Evolutionary conservation across 345 rosid genomes (phyloP).

Genomic region (Excoecaria agallocha): DNA sequence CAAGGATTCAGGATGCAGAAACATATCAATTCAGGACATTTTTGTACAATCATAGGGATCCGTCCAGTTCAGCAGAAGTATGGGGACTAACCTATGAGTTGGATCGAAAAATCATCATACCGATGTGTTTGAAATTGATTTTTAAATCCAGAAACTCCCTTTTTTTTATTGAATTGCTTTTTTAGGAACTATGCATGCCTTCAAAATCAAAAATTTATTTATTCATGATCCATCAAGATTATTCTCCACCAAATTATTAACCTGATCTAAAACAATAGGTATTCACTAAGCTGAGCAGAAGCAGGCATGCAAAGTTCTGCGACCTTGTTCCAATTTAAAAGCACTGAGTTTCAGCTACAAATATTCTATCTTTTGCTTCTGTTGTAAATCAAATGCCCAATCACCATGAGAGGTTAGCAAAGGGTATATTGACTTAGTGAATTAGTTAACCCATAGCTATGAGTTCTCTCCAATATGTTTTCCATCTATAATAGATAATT

Average conservation of each 20-base stretch:
- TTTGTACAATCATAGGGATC: neutral
- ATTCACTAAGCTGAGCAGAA: neutral
- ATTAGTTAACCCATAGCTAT: neutral
- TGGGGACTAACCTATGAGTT: neutral
- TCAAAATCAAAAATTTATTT: neutral
- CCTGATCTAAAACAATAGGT: slow-evolving; percentile 1
- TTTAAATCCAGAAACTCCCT: too few relatives aligned
- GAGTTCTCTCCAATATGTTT: neutral
- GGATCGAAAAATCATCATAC: neutral
- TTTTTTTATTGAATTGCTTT: neutral
- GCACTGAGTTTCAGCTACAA: neutral
- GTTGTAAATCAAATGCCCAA: neutral
- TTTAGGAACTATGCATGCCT: neutral
- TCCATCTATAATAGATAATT: neutral
- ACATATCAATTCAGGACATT: neutral
- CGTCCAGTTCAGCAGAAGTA: neutral
- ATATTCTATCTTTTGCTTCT: neutral
- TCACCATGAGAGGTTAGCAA: neutral
- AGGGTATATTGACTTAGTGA: neutral
- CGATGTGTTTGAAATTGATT: neutral
- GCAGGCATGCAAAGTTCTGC: neutral
- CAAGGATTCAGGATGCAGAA: neutral
- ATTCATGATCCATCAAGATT: neutral
- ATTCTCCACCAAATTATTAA: too few relatives aligned
- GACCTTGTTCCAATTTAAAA: neutral